Conservation (phyloP, 2,329 filamentous ascomycete species). For the Lachnellula willkommii region DNA sequence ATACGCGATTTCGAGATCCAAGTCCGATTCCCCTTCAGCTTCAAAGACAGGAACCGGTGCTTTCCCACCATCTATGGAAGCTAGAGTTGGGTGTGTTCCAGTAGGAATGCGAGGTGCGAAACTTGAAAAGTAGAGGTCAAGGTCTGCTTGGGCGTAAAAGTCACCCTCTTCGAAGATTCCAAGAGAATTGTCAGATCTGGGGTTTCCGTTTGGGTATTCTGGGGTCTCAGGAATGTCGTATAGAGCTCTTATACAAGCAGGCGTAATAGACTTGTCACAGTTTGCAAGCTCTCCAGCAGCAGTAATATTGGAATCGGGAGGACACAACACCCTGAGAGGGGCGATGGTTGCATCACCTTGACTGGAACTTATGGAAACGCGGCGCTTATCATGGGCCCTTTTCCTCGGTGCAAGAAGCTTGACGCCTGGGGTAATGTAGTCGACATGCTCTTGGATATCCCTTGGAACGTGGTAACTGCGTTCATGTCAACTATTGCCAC, state of each 20-base stretch:
- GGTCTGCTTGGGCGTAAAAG: slow-evolving; percentile 17
- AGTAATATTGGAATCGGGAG: slow-evolving; percentile 7
- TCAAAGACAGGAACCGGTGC: slow-evolving; percentile 6
- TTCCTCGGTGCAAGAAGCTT: slow-evolving; percentile 46
- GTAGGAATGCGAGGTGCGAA: slow-evolving; percentile 16
- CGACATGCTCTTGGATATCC: slow-evolving; percentile 51
- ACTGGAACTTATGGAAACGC: slow-evolving; percentile 5
- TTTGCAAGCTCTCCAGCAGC: slow-evolving; percentile 8
- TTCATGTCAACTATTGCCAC: slow-evolving; percentile 40
- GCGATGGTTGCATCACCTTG: not conserved
- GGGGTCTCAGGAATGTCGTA: slow-evolving; percentile 32
- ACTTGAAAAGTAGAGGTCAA: slow-evolving; percentile 12
- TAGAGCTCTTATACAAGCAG: slow-evolving; percentile 30
- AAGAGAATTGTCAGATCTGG: slow-evolving; percentile 13
- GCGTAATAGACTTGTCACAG: slow-evolving; percentile 31
- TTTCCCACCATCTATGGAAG: slow-evolving; percentile 21
- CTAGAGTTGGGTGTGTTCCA: slow-evolving; percentile 15
- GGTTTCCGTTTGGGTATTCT: slow-evolving; percentile 30
- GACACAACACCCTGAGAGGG: not conserved
- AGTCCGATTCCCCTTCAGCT: slow-evolving; percentile 5
- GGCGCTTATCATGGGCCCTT: slow-evolving; percentile 8
- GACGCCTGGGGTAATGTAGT: slow-evolving; percentile 55
- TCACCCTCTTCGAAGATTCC: slow-evolving; percentile 17
- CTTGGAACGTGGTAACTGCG: slow-evolving; percentile 41
- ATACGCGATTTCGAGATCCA: not conserved